Base-by-base conservation (phyloP, 2,329 filamentous ascomycete species). In the Fusarium austroafricanum region DNA sequence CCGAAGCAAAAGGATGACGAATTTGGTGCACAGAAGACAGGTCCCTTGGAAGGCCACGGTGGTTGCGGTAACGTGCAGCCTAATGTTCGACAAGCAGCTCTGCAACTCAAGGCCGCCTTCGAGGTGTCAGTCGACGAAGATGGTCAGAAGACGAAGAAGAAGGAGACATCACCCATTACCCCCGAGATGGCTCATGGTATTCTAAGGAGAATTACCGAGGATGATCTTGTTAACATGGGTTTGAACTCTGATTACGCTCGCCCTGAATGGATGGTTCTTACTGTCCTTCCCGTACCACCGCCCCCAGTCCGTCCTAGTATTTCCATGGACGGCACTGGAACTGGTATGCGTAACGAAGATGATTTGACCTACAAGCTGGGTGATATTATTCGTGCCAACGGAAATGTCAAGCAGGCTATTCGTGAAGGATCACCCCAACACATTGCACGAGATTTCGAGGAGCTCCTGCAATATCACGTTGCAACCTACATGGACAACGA, bases 401-500 rank as follows among this genome's bases (percentile, higher is more conserved):
- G 92, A 72, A 97, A 97, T 74, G 94, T 99, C 57, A 90, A 92
- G 71, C 91, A 96, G 72, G 96, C 94, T 62, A 93, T 97, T 74
- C 89, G 92, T 61, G 94, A 97, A 79, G 96, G 96, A 58, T 94
- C 94, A 5, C 94, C 96, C 1, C 90, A 92, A 68, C 96, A 99
- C 80, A 93, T 98, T 70, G 89, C 94, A 17, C 88, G 90, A 61
- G 96, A 99, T 75, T 98, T 97, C 61, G 93, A 97, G 79, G 89
- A 91, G 67, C 83, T 99, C 31, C 84, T 99, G 37, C 96, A 99
- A 77, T 99, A 97, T 77, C 96, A 99, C 76, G 94, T 99, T 62
- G 96, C 96, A 42, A 99, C 96, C 2, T 97, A 97, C 81, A 99
- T 99, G 96, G 96, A 99, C 81, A 99, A 99, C 75, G 95, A 99